Percentiles rank a stretch among this genome's conserved stretches.
Conservation (phyloP, 2,329 filamentous ascomycete genomes). For the Aspergillus sclerotialis region DNA sequence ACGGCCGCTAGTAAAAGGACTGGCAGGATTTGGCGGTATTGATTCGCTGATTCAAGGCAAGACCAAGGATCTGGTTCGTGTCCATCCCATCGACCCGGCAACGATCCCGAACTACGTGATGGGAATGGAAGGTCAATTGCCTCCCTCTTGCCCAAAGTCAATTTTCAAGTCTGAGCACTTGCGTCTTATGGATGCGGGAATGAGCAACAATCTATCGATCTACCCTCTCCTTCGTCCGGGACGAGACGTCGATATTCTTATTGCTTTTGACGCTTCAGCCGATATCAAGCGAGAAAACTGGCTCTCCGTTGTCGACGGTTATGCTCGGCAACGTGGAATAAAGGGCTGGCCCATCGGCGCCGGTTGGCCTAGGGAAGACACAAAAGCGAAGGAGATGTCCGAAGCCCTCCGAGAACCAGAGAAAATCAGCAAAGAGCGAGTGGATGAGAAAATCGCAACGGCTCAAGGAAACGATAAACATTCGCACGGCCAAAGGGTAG, state of each 20-base stretch:
- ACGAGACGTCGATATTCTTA: conserved; percentile 77
- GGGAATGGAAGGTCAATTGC: conserved; percentile 69
- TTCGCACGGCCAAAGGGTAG: conserved; percentile 2
- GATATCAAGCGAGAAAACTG: conserved; percentile 94
- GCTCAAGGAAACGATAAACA: conserved; percentile 41
- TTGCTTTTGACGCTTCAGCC: conserved; percentile 91
- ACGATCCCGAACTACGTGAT: conserved; percentile 83
- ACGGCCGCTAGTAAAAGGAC: conserved; percentile 67
- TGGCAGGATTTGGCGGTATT: conserved; percentile 68
- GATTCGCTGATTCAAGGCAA: conserved; percentile 77
- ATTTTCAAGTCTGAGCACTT: conserved; percentile 66
- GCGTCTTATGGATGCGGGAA: conserved; percentile 91
- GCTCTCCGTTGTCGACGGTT: conserved; percentile 88
- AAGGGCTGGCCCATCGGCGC: conserved; percentile 91
- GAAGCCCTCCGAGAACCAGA: conserved; percentile 63
- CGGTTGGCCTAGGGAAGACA: conserved; percentile 72
- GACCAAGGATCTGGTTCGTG: conserved; percentile 77
- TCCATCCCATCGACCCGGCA: conserved; percentile 91
- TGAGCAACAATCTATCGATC: conserved; percentile 96
- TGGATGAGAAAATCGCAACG: conserved; percentile 55
- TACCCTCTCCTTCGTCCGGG: conserved; percentile 88
- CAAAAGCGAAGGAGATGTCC: conserved; percentile 53
- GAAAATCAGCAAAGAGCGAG: conserved; percentile 53
- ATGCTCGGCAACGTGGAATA: conserved; percentile 79
- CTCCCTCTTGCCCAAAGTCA: conserved; percentile 68